Evolutionary conservation across 2,329 filamentous ascomycete species (phyloP), one percentile per base, ranked within the genome.

Genomic region (Aaosphaeria pasadenensis): DNA sequence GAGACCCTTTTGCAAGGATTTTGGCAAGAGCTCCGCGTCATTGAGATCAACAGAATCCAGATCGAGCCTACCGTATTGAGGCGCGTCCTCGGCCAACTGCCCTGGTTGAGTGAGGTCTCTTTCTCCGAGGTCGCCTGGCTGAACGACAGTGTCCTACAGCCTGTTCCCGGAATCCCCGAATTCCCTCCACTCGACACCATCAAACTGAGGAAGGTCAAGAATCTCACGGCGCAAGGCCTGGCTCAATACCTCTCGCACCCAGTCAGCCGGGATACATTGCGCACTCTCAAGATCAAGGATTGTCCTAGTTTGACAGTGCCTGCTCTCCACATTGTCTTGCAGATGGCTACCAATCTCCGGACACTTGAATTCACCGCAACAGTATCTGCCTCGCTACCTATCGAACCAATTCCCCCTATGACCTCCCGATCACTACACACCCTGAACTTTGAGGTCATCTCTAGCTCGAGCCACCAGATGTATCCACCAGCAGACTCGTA

Each of bases 401-500:
- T 79, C 28, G 75, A 79, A 45, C 73, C 74, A 24, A 63, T 87
- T 2, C 85, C 84, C 1, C 83, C 84, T 0, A 74, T 96, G 44
- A 71, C 79, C 5, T 95, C 89, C 2, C 75, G 73, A 46, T 85
- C 85, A 11, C 79, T 97, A 17, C 74, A 78, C 56, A 86, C 83
- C 3, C 75, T 97, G 11, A 86, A 92, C 58, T 96, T 86, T 65
- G 92, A 96, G 70, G 88, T 97, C 64, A 86, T 83, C 7, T 79
- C 83, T 3, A 75, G 76, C 7, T 72, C 81, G 4, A 74, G 81
- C 0, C 81, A 83, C 24, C 77, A 84, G 7, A 67, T 80, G 44
- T 75, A 78, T 43, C 71, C 75, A 0, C 75, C 79, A 1, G 72
- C 76, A 5, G 71, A 74, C 28, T 80, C 78, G 13, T 95, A 96